phyloP scores from a whole-genome alignment of 768 basidiomycete species.

The Boletus subparvulus region DNA sequence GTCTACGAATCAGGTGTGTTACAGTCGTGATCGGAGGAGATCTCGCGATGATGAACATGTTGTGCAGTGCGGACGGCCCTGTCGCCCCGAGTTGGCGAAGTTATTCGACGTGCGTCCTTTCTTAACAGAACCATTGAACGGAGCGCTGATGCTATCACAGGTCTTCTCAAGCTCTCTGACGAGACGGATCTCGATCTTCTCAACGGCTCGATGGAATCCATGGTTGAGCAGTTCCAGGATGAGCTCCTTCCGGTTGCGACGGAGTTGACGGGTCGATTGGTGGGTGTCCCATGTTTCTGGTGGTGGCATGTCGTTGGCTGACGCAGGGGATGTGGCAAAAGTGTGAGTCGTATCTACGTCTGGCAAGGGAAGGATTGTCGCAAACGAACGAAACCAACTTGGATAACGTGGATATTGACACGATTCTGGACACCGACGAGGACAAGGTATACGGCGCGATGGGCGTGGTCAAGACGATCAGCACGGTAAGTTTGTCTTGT shows the following conservation, averaged over 20 bases:
- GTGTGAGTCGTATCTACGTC: slow-evolving; percentile 82
- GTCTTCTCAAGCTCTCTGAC: slow-evolving; percentile 85
- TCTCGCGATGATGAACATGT: neutral
- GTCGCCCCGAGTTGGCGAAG: slow-evolving; percentile 76
- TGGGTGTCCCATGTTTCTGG: slow-evolving; percentile 35
- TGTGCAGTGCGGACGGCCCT: slow-evolving; percentile 63
- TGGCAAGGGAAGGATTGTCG: slow-evolving; percentile 64
- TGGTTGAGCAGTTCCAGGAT: slow-evolving; percentile 83
- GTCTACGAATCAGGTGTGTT: slow-evolving; percentile 59
- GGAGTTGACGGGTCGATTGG: slow-evolving; percentile 74
- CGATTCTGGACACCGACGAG: slow-evolving; percentile 61
- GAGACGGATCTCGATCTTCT: slow-evolving; percentile 88
- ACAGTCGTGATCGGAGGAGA: neutral
- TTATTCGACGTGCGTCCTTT: slow-evolving; percentile 66
- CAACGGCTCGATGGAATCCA: slow-evolving; percentile 78
- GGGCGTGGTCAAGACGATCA: slow-evolving; percentile 84
- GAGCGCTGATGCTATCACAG: slow-evolving; percentile 36
- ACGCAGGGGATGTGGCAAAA: slow-evolving; percentile 24
- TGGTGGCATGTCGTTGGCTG: neutral
- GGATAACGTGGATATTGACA: slow-evolving; percentile 55
- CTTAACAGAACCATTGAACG: neutral
- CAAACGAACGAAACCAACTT: slow-evolving; percentile 49
- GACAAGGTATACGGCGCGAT: slow-evolving; percentile 88
- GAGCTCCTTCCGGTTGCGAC: slow-evolving; percentile 85
- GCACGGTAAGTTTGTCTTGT: slow-evolving; percentile 51